These are phyloP conservation scores for Starmerella roubikii DNA, from an alignment of 805 yeast species.

Conservation along the genomic window DNA sequence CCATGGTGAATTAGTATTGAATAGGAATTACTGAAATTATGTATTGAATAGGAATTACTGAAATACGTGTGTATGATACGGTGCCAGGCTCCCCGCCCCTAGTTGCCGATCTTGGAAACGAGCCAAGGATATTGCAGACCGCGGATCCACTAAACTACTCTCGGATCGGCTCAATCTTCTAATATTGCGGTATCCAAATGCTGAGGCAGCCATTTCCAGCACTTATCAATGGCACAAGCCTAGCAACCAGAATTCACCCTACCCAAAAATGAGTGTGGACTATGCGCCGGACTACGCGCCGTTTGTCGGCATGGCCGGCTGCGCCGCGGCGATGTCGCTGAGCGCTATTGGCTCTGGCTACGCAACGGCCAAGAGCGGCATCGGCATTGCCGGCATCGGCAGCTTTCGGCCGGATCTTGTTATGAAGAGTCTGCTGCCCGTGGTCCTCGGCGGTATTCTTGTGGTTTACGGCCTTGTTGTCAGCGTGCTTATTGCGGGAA, in stretches of 20 bases:
- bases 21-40: no score
- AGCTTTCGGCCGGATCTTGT: slow-evolving; percentile 93
- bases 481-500: slow-evolving; percentile 79
- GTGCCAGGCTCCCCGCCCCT: no score
- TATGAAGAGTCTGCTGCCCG: slow-evolving; percentile 86
- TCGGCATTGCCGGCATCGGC: slow-evolving; percentile 97
- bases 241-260: no score
- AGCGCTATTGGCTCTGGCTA: slow-evolving; percentile 97
- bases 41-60: no score
- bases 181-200: no score
- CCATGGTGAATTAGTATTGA: not conserved
- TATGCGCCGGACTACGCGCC: slow-evolving; percentile 89
- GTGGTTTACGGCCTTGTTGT: slow-evolving; percentile 96
- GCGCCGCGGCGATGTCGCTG: slow-evolving; percentile 81
- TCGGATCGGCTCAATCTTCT: no score
- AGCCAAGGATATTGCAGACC: no score
- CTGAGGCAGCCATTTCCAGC: no score
- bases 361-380: slow-evolving; percentile 96
- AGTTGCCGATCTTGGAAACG: no score
- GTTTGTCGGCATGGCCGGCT: slow-evolving; percentile 91
- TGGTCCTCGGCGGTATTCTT: slow-evolving; percentile 93
- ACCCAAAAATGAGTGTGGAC: slow-evolving; percentile 34
- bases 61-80: no score
- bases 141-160: no score
- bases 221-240: no score